Evolutionary conservation across 768 basidiomycete species (phyloP), one percentile per base, ranked within the genome.

Genomic region (Collybiopsis confluens): DNA sequence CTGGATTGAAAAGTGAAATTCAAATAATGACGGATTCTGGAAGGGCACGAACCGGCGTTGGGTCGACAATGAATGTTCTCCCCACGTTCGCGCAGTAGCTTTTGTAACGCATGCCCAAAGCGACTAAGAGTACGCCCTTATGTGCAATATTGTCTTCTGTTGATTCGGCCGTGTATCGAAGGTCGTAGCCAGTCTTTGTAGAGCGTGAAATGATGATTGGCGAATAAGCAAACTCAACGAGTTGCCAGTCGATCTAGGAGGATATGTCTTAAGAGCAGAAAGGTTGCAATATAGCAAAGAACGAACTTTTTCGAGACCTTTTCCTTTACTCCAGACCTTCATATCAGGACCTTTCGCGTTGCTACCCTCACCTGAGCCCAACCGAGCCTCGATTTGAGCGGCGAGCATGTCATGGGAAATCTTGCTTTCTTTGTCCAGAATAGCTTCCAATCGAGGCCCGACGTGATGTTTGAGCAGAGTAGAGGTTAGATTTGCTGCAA

Each of bases 171-270:
- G 87, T 89, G 37, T 88, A 86, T 55, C 86, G 83, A 45, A 98
- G 74, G 66, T 98, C 96, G 66, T 96, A 98, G 6, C 91, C 90
- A 9, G 80, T 76, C 56, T 77, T 81, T 33, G 88, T 88, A 7
- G 91, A 88, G 38, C 87, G 88, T 5, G 95, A 98, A 60, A 98
- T 96, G 64, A 98, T 91, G 66, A 98, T 95, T 2, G 96, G 94
- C 2, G 90, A 83, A 68, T 96, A 98, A 60, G 90, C 90, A 70
- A 95, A 96, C 68, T 99, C 97, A 5, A 89, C 87, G 2, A 85
- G 79, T n/a, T 76, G 73, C 82, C 90, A 96, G 65, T 99, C 93
- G 53, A 93, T 79, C 91, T 97, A 61, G 16, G 13, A 54, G 48
- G 37, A 52, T 2, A 54, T 16, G 16, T 43, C 45, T 56, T 55